phyloP scores from a whole-genome alignment of 805 yeast species.

The Kuraishia ogatae region DNA sequence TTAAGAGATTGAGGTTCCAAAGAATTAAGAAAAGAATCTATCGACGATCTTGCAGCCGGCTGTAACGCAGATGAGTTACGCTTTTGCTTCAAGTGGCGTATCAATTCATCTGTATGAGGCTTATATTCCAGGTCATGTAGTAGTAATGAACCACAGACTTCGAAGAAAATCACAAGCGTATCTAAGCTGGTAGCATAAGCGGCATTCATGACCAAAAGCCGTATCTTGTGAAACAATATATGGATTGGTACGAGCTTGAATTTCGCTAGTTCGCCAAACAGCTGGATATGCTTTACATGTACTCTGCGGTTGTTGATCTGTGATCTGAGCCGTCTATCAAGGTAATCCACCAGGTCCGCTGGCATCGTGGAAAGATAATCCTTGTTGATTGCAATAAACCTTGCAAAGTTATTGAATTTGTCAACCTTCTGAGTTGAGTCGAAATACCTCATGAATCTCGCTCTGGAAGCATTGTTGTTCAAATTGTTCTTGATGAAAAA shows the following conservation, averaged over 20 bases:
- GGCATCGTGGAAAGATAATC: conserved; percentile 39
- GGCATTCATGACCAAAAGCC: conserved; percentile 44
- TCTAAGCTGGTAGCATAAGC: conserved; percentile 56
- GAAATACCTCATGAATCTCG: conserved; percentile 50
- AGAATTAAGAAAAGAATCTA: conserved; percentile 45
- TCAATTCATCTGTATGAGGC: conserved; percentile 53
- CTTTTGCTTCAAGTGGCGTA: conserved; percentile 43
- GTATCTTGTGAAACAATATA: conserved; percentile 63
- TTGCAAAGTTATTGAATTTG: conserved; percentile 42
- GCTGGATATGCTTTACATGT: conserved; percentile 48
- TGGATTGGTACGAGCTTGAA: conserved; percentile 68
- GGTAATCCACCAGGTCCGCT: conserved; percentile 39
- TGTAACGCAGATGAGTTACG: conserved; percentile 40
- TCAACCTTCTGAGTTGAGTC: conserved; percentile 37
- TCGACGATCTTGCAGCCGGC: conserved; percentile 46
- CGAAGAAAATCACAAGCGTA: conserved; percentile 60
- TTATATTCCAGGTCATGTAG: conserved; percentile 47
- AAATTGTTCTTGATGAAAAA: conserved; percentile 42
- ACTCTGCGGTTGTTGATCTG: conserved; percentile 46
- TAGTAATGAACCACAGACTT: conserved; percentile 62
- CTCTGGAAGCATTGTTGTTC: conserved; percentile 66
- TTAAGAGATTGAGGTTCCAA: conserved; percentile 47
- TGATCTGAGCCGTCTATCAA: conserved; percentile 54
- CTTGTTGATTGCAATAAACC: conserved; percentile 60
- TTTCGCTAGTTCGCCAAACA: conserved; percentile 69